Base-by-base conservation (phyloP, 768 basidiomycete genomes). In the Podaxis sp. region DNA sequence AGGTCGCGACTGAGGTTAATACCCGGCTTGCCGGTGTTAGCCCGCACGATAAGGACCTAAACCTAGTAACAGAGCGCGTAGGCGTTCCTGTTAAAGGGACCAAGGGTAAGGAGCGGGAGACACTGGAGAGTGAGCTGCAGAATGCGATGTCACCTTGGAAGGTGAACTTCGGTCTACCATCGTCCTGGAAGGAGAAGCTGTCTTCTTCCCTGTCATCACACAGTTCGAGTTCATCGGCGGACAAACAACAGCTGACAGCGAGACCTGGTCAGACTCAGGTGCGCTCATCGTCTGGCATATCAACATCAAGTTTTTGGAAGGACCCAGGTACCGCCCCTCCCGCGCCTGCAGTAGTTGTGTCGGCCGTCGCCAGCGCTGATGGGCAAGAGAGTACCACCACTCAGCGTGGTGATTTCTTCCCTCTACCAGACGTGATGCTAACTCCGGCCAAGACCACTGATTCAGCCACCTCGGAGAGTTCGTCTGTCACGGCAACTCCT, bases 331-430 rank as follows among this genome's bases (percentile, higher is more conserved):
- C 78, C 24, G 76, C 78, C n/a, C 77, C 82, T 8, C 83, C 77
- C 25, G 83, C 83, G 0, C 83, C 83, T 51, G 82, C 82, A 1
- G 77, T 85, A 15, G 74, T 85, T 53, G 81, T 85, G 6, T 82
- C 81, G 49, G 79, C 81, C 25, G 77, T 80, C 36, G 82, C 79
- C 9, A 72, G 76, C 33, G 77, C 81, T 19, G 80, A 76, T 67
- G 78, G 77, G 24, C 76, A 75, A 24, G 76, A 79, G 76, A 53
- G 79, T 73, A 63, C 77, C 78, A 25, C 73, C 75, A 50, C 66
- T 77, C 57, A 69, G 22, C 19, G 6, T 1, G 50, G 63, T 12
- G 52, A 63, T 25, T 53, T 58, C 33, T 58, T 63, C 50, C 63
- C 56, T 53, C 24, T 63, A 4, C 56, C 50, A 19, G 56, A 58